phyloP scores from a whole-genome alignment of 1,284 basidiomycete genomes.

The Sphagnurus paluster region DNA sequence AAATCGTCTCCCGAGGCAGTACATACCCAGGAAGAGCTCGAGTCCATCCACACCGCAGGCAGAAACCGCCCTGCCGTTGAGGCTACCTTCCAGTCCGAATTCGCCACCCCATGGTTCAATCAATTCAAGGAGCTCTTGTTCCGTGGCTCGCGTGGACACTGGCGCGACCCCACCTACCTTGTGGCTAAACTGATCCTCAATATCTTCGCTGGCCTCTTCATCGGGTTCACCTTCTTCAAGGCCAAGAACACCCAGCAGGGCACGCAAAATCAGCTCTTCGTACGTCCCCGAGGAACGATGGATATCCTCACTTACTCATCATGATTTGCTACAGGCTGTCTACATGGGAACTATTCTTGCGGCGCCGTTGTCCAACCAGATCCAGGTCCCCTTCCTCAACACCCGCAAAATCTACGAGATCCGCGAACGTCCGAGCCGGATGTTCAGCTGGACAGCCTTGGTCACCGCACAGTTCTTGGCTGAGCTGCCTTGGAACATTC shows the following conservation, averaged over 20 bases:
- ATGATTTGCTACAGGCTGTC: constrained; percentile 31
- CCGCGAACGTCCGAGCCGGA: constrained; percentile 70
- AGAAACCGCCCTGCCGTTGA: constrained; percentile 34
- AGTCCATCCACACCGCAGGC: constrained; percentile 38
- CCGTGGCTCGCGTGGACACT: constrained; percentile 56
- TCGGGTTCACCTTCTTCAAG: constrained; percentile 71
- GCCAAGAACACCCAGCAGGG: constrained; percentile 61
- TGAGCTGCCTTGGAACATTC: constrained; percentile 68
- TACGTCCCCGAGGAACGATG: constrained; percentile 21
- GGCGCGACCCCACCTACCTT: constrained; percentile 69
- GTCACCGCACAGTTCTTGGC: constrained; percentile 61
- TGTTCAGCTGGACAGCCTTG: constrained; percentile 84
- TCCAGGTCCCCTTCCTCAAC: constrained; percentile 55
- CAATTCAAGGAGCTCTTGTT: constrained; percentile 48
- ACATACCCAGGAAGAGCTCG: constrained; percentile 28
- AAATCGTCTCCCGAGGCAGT: constrained; percentile 32
- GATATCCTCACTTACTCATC: not conserved
- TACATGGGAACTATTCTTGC: constrained; percentile 50
- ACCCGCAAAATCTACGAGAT: constrained; percentile 68
- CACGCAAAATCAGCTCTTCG: constrained; percentile 76
- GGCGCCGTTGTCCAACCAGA: constrained; percentile 51
- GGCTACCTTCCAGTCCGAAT: constrained; percentile 35
- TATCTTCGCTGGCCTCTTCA: constrained; percentile 53
- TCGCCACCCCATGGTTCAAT: constrained; percentile 47
- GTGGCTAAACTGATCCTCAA: constrained; percentile 64